These are phyloP conservation scores for Fusarium hainanense DNA, from an alignment of 2,329 filamentous ascomycete species.

Conservation along the genomic window DNA sequence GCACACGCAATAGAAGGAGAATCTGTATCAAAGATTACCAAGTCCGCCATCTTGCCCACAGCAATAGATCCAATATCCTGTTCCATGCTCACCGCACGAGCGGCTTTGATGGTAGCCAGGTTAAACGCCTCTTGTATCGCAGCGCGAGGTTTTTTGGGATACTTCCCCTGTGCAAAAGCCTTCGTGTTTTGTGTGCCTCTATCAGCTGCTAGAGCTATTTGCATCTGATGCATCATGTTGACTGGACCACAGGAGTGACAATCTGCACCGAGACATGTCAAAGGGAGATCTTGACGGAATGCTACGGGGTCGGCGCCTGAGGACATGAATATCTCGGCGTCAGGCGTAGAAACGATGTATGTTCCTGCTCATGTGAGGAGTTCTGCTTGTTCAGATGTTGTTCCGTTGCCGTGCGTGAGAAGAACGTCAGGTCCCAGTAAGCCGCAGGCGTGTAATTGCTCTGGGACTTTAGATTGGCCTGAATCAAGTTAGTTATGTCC, in stretches of 20 bases:
- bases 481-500: no score
- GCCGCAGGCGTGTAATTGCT: neutral
- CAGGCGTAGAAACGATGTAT: slow-evolving; percentile 6
- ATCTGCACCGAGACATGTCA: slow-evolving; percentile 8
- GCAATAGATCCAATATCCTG: slow-evolving; percentile 2
- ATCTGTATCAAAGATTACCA: neutral
- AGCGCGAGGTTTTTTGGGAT: neutral
- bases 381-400: slow-evolving; percentile 10
- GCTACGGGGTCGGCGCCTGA: slow-evolving; percentile 10
- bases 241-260: slow-evolving; percentile 12
- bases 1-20: slow-evolving; percentile 10
- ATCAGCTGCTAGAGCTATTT: neutral
- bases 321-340: slow-evolving; percentile 15
- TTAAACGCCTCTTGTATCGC: neutral
- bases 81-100: slow-evolving; percentile 4
- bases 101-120: slow-evolving; percentile 9
- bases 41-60: neutral
- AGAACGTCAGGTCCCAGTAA: neutral
- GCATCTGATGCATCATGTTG: slow-evolving; percentile 19
- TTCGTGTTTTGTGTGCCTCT: neutral
- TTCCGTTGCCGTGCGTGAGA: slow-evolving; percentile 11
- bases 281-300: neutral
- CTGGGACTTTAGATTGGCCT: slow-evolving; percentile 2
- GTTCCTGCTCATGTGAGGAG: neutral
- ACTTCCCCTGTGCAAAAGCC: neutral